Evolutionary conservation across 805 yeast species (phyloP).

Genomic region (Candida khao-thaluensis): DNA sequence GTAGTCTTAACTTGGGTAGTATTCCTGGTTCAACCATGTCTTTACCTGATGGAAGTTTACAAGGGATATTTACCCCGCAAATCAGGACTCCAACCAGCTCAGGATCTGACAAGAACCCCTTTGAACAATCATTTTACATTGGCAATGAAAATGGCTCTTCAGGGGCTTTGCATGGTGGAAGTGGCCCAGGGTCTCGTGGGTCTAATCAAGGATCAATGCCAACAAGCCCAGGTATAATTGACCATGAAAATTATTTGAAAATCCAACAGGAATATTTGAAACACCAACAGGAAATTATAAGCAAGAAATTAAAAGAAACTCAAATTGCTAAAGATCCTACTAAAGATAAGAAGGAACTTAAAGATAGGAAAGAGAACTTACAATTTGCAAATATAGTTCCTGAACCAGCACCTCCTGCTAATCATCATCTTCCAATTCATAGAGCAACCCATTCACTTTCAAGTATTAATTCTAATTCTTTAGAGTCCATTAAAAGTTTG

Average conservation of each 20-base stretch:
- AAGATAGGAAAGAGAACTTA: not conserved
- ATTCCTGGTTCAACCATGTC: not conserved
- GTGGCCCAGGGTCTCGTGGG: constrained; percentile 4
- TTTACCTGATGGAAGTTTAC: constrained; percentile 19
- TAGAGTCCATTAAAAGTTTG: constrained; percentile 12
- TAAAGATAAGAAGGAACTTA: constrained; percentile 1
- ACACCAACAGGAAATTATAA: constrained; percentile 36
- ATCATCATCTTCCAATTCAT: not conserved
- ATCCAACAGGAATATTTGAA: constrained; percentile 37
- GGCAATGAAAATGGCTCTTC: not conserved
- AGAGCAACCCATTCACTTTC: constrained; percentile 5
- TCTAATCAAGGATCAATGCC: constrained; percentile 9
- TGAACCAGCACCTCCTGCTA: not conserved
- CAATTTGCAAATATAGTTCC: constrained; percentile 3
- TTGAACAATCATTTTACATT: constrained; percentile 24
- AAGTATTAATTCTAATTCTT: constrained; percentile 12
- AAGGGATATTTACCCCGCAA: constrained; percentile 40
- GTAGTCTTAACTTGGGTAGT: not conserved
- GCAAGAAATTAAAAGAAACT: constrained; percentile 11
- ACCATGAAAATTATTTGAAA: constrained; percentile 36
- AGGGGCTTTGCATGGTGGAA: not conserved
- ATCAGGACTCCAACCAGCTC: constrained; percentile 33
- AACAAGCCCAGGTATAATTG: constrained; percentile 15
- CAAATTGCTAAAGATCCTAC: constrained; percentile 4
- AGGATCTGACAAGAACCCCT: constrained; percentile 35